Percentiles rank a stretch among this genome's conserved stretches.
Conservation (phyloP, 2,329 filamentous ascomycete genomes). For the Fusarium odoratissimum region DNA sequence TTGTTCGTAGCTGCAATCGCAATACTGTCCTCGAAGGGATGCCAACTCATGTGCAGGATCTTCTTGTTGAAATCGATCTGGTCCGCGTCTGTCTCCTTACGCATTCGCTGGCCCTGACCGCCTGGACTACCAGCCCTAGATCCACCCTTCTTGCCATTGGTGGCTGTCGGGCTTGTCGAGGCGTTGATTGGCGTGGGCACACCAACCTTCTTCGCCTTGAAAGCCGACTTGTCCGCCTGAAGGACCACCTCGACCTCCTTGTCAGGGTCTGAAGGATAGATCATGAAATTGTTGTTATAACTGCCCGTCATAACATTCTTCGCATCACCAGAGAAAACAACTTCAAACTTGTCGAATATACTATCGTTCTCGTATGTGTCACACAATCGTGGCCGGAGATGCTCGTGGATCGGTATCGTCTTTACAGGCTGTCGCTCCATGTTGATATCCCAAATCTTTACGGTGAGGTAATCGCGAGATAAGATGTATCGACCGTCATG, state of each 20-base stretch:
- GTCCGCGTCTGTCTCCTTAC: slow-evolving; percentile 98
- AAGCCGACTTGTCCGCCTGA: slow-evolving; percentile 97
- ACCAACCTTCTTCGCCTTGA: slow-evolving; percentile 99
- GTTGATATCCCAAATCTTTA: slow-evolving; percentile 99
- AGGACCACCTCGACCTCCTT: slow-evolving; percentile 98
- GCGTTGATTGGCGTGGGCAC: slow-evolving; percentile 96
- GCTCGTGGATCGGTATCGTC: slow-evolving; percentile 98
- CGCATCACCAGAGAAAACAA: slow-evolving; percentile 97
- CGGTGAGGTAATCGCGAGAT: slow-evolving; percentile 96
- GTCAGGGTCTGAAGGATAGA: slow-evolving; percentile 95
- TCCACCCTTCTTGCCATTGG: slow-evolving; percentile 85
- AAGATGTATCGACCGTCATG: slow-evolving; percentile 96
- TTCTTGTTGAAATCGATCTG: slow-evolving; percentile 99
- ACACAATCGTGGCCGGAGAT: slow-evolving; percentile 91
- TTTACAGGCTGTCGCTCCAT: slow-evolving; percentile 98
- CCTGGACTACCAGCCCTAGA: slow-evolving; percentile 90
- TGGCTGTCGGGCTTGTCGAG: slow-evolving; percentile 76
- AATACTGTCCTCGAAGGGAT: slow-evolving; percentile 99
- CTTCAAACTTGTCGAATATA: slow-evolving; percentile 99
- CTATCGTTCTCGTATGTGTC: slow-evolving; percentile 99
- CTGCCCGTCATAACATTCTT: slow-evolving; percentile 99
- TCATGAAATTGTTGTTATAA: slow-evolving; percentile 99
- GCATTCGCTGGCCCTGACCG: slow-evolving; percentile 89
- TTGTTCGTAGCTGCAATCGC: slow-evolving; percentile 99
- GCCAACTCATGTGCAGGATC: slow-evolving; percentile 99